Evolutionary conservation across 2,329 filamentous ascomycete genomes (phyloP).

Genomic region (Apiospora marii): DNA sequence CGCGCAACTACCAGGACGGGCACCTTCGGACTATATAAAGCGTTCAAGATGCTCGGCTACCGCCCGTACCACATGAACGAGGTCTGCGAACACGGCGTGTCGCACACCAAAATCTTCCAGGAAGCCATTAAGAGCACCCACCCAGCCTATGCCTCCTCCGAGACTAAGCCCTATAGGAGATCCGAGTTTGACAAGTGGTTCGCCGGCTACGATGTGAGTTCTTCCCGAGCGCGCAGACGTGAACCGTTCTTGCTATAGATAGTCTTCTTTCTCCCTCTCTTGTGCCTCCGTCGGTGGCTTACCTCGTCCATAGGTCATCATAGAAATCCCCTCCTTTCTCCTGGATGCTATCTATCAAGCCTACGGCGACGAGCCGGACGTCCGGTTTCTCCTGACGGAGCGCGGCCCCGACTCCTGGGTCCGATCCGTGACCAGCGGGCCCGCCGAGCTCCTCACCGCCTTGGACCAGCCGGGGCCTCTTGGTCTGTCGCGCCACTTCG

Average conservation of each 20-base stretch:
- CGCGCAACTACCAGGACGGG: background rate
- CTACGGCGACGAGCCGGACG: constrained; percentile 6
- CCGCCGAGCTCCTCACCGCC: background rate
- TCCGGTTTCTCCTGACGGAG: constrained; percentile 15
- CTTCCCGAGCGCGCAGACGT: background rate
- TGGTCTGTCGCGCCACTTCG: background rate
- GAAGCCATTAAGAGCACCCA: constrained; percentile 2
- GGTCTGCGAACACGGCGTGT: background rate
- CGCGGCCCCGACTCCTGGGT: constrained; percentile 12
- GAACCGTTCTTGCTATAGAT: background rate
- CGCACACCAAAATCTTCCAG: background rate
- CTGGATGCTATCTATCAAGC: background rate
- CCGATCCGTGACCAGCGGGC: background rate
- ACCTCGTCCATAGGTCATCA: background rate
- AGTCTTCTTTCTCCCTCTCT: background rate
- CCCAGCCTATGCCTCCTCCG: background rate
- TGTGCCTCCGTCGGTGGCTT: too few relatives aligned
- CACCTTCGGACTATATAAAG: constrained; percentile 2
- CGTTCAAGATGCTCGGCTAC: constrained; percentile 4
- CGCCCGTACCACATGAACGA: constrained; percentile 15
- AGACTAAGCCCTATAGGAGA: background rate
- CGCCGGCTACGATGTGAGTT: constrained; percentile 16
- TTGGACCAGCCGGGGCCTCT: background rate
- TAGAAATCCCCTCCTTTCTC: background rate
- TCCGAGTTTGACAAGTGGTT: constrained; percentile 18